Base-by-base conservation (phyloP, 2,329 filamentous ascomycete species). In the Zymoseptoria brevis region DNA sequence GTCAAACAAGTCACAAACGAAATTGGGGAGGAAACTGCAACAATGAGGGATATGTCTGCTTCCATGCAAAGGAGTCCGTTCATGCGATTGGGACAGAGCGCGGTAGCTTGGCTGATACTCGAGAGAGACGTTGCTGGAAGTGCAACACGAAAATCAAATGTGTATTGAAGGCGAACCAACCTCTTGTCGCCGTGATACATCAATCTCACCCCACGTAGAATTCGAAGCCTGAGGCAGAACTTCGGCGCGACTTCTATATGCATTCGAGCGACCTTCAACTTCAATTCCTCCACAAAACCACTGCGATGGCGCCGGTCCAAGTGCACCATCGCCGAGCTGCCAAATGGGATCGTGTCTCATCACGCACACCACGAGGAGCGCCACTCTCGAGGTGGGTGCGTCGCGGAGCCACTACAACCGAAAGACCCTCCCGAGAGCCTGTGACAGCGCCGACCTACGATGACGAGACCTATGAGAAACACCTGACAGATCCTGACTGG, bases 391-490 rank as follows among this genome's bases (percentile, higher is more conserved):
- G 35, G 13, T 45, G 35, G 35, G 13, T 16, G 35, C 35, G 35
- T 7, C 11, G 35, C 2, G 35, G 35, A 45, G 35, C 35, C 13
- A 13, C 35, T 45, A 4, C 16, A 4, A 45, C 13, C 13, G 35
- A 45, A 16, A 13, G 35, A 13, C 35, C 35, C 16, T 13, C 35
- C 4, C 35, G 35, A 16, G 51, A 53, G n/a, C 51, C 22, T 22
- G 51, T 53, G 51, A 16, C 51, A 16, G 80, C 91, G 41, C 90
- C 92, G 0, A 81, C 86, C 61, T 97, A 97, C 74, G 90, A 84
- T 62, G 88, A 95, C 63, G 89, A 92, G 63, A 87, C 96, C 72
- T 99, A 99, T 75, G 83, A 87, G 61, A 80, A 84, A 59, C 84
- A 88, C 62, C 75, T 99, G 55, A 82, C 85, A 16, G 87, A 81